Conservation (phyloP, 106 monocot genomes). For the Acorus calamus region DNA sequence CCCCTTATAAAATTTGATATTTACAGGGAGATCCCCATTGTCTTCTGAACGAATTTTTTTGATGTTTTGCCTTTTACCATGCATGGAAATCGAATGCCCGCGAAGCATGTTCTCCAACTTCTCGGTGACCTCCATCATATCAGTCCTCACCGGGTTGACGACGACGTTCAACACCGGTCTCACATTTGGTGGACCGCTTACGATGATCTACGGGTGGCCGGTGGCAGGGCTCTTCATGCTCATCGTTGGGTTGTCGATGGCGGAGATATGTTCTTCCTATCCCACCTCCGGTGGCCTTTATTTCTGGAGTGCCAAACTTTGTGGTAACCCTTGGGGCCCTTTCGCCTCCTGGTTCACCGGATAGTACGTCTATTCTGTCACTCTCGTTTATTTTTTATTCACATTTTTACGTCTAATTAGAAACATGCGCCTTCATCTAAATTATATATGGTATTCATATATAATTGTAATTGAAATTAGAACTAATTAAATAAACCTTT, state of each 20-base stretch:
- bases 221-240: constrained; percentile 12
- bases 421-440: no score
- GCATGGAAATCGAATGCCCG: no score
- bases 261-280: constrained; percentile 32
- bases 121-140: constrained; percentile 13
- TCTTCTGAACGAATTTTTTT: no score
- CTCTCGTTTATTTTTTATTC: background rate
- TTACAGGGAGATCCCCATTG: no score
- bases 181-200: constrained; percentile 23
- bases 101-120: constrained; percentile 10
- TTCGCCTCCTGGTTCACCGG: constrained; percentile 27
- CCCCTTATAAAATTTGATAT: no score
- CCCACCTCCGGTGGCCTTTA: constrained; percentile 25
- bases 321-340: constrained; percentile 12
- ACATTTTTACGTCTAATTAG: background rate
- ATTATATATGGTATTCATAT: no score
- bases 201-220: constrained; percentile 31
- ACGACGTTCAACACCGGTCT: constrained; percentile 18
- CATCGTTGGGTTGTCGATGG: constrained; percentile 19
- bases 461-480: no score
- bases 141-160: constrained; percentile 26
- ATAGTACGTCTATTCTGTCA: constrained; percentile 6
- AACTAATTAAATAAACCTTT: no score
- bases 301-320: constrained; percentile 27
- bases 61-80: no score